Conservation (phyloP, 805 yeast genomes). For the Candida broadrunensis region DNA sequence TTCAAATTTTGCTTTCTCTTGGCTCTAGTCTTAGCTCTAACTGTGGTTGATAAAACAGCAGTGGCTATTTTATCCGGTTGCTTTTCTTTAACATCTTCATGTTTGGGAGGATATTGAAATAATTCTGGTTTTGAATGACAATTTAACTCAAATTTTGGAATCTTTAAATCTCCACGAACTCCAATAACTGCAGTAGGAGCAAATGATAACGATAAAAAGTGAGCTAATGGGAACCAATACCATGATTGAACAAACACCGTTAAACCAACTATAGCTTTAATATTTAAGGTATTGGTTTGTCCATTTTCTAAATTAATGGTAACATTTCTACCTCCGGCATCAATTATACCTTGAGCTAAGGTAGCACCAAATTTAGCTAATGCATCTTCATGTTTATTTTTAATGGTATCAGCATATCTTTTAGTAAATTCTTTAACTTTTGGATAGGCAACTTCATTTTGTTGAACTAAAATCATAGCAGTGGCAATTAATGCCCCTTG, state of each 20-base stretch:
- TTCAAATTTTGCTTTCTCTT: conserved; percentile 56
- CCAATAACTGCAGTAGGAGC: conserved; percentile 91
- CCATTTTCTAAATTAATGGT: conserved; percentile 86
- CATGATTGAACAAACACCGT: conserved; percentile 89
- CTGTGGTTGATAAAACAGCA: conserved; percentile 92
- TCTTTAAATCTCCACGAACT: conserved; percentile 72
- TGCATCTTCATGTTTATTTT: conserved; percentile 92
- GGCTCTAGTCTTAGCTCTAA: conserved; percentile 90
- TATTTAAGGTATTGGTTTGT: conserved; percentile 86
- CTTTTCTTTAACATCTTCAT: conserved; percentile 73
- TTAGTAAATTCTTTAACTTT: conserved; percentile 77
- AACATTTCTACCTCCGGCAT: conserved; percentile 98
- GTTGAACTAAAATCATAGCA: conserved; percentile 85
- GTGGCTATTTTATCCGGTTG: conserved; percentile 87
- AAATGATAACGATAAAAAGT: conserved; percentile 86
- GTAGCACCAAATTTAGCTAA: conserved; percentile 98
- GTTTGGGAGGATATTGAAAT: conserved; percentile 88
- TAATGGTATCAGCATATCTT: conserved; percentile 68
- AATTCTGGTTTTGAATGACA: conserved; percentile 78
- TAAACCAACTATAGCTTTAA: conserved; percentile 88
- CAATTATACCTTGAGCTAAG: conserved; percentile 93
- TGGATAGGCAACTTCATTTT: conserved; percentile 78
- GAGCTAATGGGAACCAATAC: conserved; percentile 98
- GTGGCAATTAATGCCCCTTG: conserved; percentile 95
- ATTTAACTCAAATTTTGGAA: conserved; percentile 77